Evolutionary conservation across 2,329 filamentous ascomycete genomes (phyloP).

Genomic region (Pleomassaria siparia): DNA sequence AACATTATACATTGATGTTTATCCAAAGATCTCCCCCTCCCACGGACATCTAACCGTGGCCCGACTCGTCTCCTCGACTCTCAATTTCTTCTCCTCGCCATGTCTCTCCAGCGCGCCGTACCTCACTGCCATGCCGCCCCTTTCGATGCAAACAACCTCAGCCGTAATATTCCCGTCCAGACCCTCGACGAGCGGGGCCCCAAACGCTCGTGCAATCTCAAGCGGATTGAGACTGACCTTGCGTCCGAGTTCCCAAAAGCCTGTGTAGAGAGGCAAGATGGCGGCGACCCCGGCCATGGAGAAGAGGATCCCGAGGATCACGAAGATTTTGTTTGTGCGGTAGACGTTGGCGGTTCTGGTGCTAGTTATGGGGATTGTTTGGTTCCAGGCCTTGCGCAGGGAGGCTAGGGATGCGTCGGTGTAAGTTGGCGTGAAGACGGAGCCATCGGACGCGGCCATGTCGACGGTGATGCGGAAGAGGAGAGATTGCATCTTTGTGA

Average conservation of each 20-base stretch:
- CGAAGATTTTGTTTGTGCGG: conserved; percentile 1
- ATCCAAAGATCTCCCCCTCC: conserved; percentile 26
- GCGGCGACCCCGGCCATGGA: conserved; percentile 17
- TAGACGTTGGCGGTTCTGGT: conserved; percentile 7
- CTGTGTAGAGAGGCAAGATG: conserved; percentile 23
- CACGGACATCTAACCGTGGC: conserved; percentile 21
- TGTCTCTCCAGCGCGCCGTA: conserved; percentile 26
- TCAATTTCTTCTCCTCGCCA: conserved; percentile 23
- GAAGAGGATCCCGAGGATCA: conserved; percentile 16
- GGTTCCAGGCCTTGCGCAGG: conserved; percentile 11
- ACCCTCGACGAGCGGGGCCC: conserved; percentile 29
- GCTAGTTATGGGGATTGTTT: conserved; percentile 5
- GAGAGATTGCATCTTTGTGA: conserved; percentile 17
- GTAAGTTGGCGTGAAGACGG: conserved; percentile 10
- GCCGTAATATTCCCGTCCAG: conserved; percentile 27
- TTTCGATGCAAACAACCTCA: conserved; percentile 18
- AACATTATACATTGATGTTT: neutral
- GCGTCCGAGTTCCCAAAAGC: conserved; percentile 34
- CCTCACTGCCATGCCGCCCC: conserved; percentile 19
- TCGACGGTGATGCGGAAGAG: conserved; percentile 18
- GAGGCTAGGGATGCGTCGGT: conserved; percentile 2
- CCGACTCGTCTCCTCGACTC: conserved; percentile 19
- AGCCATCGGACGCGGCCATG: conserved; percentile 11
- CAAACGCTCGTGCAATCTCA: conserved; percentile 36
- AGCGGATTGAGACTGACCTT: conserved; percentile 32